Evolutionary conservation across 441 rosid genomes (phyloP), one percentile per base, ranked within the genome.

Genomic region (Adansonia madagascariensis): DNA sequence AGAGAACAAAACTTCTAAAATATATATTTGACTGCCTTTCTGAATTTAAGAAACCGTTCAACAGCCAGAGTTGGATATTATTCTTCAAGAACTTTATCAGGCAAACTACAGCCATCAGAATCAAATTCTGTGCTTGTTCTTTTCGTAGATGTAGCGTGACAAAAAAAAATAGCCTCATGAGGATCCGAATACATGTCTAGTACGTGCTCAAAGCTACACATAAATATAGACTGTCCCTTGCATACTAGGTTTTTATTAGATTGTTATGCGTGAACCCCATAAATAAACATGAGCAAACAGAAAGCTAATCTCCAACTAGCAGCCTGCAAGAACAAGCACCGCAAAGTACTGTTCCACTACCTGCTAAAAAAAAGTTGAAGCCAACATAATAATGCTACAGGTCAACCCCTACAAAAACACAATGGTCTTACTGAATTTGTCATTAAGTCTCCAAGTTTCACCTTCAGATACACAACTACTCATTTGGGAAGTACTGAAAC

Each of bases 11-110:
- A 15, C 17, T 71, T 31, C 27, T 4, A 8, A 8, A n/a, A 71
- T 15, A n/a, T 15, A 20, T 4, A 60, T 47, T 59, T 46, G 1
- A 43, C 22, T 60, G 43, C 47, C 50, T 15, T 74, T 44, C 15
- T 17, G 46, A 47, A 46, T 74, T 74, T 61, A 49, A 24, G 44
- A 74, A 73, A 8, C 9, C 44, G 59, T 50, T 70, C 74, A 70
- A 69, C 14, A 22, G 17, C 73, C 15, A 31, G 47, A 3, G 10
- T 14, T 24, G 35, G 4, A 43, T 24, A 24, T 47, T 47, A 44
- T 66, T 43, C 59, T 24, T 49, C 22, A 49, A 70, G 59, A 49
- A 50, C 47, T 53, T 62, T 53, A 53, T 31, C 11, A 31, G 17
- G 62, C 62, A 71, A 53, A 49, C 17, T n/a, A 53, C 24, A 31